These are phyloP conservation scores for Friedmanniomyces endolithicus DNA, from an alignment of 495 filamentous ascomycete species.

Conservation along the genomic window DNA sequence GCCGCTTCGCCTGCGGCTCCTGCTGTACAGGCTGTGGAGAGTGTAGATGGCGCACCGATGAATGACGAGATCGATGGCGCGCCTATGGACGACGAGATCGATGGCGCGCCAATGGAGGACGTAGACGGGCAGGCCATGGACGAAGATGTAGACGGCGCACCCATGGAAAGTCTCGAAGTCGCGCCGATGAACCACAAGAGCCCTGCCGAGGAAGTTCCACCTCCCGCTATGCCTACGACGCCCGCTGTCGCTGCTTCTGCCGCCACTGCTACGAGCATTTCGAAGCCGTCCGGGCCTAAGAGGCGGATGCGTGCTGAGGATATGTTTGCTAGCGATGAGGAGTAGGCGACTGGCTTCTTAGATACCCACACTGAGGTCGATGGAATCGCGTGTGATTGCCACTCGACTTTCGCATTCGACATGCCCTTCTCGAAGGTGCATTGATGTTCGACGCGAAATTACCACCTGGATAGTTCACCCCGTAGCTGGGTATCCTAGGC, in stretches of 20 bases:
- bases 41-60: slow-evolving; percentile 32
- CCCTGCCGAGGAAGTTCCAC: slow-evolving; percentile 9
- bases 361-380: too few relatives aligned
- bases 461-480: too few relatives aligned
- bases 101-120: slow-evolving; percentile 43
- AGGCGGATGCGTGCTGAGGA: slow-evolving; percentile 74
- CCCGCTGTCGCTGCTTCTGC: neutral
- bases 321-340: slow-evolving; percentile 66
- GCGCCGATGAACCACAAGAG: slow-evolving; percentile 6
- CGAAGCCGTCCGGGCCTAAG: slow-evolving; percentile 30
- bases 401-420: too few relatives aligned
- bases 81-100: slow-evolving; percentile 30
- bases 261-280: neutral
- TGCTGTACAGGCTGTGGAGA: slow-evolving; percentile 35
- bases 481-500: too few relatives aligned
- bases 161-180: slow-evolving; percentile 1
- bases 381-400: too few relatives aligned
- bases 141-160: slow-evolving; percentile 38
- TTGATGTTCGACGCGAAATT: too few relatives aligned
- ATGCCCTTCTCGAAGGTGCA: too few relatives aligned
- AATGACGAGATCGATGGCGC: slow-evolving; percentile 36
- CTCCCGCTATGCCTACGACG: slow-evolving; percentile 1
- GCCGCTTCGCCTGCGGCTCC: slow-evolving; percentile 18
- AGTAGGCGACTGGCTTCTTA: slow-evolving; percentile 10
- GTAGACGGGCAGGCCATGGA: slow-evolving; percentile 31